Base-by-base conservation (phyloP, 2,329 filamentous ascomycete species). In the Alternaria consortialis region DNA sequence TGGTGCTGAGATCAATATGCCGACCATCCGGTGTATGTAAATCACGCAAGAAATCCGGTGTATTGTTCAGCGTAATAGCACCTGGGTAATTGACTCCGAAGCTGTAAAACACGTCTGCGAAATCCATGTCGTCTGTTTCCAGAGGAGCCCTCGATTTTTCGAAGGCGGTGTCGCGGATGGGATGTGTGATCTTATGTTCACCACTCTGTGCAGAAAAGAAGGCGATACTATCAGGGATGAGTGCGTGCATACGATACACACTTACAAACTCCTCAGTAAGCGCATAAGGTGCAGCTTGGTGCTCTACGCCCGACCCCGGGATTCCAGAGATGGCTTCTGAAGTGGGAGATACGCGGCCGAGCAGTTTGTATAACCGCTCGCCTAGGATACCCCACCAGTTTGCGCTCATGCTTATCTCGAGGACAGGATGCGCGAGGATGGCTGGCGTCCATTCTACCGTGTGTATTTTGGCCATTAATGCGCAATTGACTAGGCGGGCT, bases 401-500 rank as follows among this genome's bases (percentile, higher is more conserved):
- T 36, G 79, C 80, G 17, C 70, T 69, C 82, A 83, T 82, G 50
- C 66, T 75, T n/a, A 83, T 72, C 53, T 83, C 58, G 1, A 83
- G 71, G 0, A 74, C 75, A 23, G 82, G 82, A 44, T 84, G 81
- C 0, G 77, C 76, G 2, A 84, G 74, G 32, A 84, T 83, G 3
- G 81, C 82, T 2, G 81, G 82, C 4, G 82, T 84, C 82, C 82
- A 84, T 68, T 84, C 81, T 4, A 83, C 77, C 0, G 82, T 84
- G 62, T 84, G 82, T 42, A 84, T 83, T 69, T 84, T 84, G 5
- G 82, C 81, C 81, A 83, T 83, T 8, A 84, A 69, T 0, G 81
- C 81, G 48, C 77, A 82, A 62, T 82, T 83, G 23, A 83, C 74
- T 1, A 83, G 74, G 1, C 81, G 70, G 2, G 80, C 81, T 27